A percentile compares a stretch with the other conserved stretches of the same genome.
phyloP scores from a whole-genome alignment of 495 filamentous ascomycete species.

The Daldinia grandis region DNA sequence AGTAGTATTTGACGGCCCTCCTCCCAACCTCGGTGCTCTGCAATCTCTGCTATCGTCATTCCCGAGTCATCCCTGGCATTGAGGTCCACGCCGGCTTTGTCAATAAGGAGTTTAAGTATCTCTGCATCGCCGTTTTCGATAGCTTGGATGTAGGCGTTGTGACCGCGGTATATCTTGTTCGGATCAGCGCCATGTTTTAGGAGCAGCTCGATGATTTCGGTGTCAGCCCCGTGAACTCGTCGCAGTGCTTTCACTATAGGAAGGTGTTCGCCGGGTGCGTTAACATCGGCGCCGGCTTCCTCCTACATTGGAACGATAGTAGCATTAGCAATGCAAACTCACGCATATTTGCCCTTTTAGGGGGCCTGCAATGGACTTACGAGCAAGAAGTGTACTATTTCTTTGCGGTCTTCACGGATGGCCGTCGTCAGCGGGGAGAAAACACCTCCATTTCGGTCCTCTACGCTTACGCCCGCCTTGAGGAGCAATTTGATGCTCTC shows the following conservation, averaged over 20 bases:
- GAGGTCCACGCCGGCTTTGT: slow-evolving; percentile 55
- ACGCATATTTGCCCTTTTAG: neutral
- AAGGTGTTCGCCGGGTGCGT: slow-evolving; percentile 62
- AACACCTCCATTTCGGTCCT: slow-evolving; percentile 65
- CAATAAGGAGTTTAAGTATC: slow-evolving; percentile 55
- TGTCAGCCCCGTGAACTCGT: slow-evolving; percentile 55
- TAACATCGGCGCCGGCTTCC: slow-evolving; percentile 61
- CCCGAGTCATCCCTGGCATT: slow-evolving; percentile 52
- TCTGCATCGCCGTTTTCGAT: slow-evolving; percentile 56
- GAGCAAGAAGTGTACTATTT: slow-evolving; percentile 60
- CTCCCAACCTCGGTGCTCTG: slow-evolving; percentile 48
- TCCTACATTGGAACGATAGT: slow-evolving; percentile 28
- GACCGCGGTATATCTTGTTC: slow-evolving; percentile 63
- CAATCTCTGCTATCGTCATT: slow-evolving; percentile 50
- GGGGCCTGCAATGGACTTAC: slow-evolving; percentile 5
- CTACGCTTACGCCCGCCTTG: slow-evolving; percentile 58
- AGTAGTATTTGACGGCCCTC: slow-evolving; percentile 45
- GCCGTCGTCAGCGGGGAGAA: slow-evolving; percentile 65
- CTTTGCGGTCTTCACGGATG: slow-evolving; percentile 59
- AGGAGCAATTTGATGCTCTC: slow-evolving; percentile 57
- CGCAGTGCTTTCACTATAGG: slow-evolving; percentile 64
- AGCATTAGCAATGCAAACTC: neutral
- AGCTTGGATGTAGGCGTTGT: slow-evolving; percentile 62
- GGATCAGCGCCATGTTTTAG: slow-evolving; percentile 62
- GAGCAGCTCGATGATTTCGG: slow-evolving; percentile 58